Percentiles rank a stretch among this genome's conserved stretches.
Evolutionary conservation across 345 rosid genomes (phyloP).

Genomic region (Syzygium oleosum): DNA sequence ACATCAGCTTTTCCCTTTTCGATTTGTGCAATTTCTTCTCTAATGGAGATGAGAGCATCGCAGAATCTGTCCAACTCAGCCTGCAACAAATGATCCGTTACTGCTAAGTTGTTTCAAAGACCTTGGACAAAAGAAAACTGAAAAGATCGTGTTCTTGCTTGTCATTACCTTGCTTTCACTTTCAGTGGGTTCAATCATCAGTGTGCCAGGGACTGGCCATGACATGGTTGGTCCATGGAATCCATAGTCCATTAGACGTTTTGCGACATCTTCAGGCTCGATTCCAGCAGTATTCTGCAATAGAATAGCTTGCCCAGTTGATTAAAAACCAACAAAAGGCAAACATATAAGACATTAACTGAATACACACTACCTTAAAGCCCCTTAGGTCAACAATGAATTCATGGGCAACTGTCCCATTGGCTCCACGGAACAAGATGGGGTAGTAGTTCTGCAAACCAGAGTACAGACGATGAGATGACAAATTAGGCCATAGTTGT

Average conservation of each 20-base stretch:
- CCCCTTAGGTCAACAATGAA: conserved; percentile 89
- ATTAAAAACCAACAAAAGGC: background rate
- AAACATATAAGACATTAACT: conserved; percentile 1
- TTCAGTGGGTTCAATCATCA: conserved; percentile 98
- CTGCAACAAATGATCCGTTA: conserved; percentile 29
- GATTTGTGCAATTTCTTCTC: conserved; percentile 89
- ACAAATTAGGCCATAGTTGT: background rate
- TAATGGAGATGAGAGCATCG: conserved; percentile 90
- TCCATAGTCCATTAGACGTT: conserved; percentile 93
- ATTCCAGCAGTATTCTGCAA: conserved; percentile 78
- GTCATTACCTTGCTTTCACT: conserved; percentile 95
- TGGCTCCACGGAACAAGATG: conserved; percentile 88
- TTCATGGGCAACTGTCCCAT: conserved; percentile 94
- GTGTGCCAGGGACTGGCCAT: conserved; percentile 99
- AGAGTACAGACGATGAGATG: background rate
- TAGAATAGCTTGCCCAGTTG: background rate
- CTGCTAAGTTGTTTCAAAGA: background rate
- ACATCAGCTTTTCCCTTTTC: conserved; percentile 92
- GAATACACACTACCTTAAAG: conserved; percentile 57
- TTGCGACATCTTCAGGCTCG: conserved; percentile 98
- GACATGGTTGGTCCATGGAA: conserved; percentile 99
- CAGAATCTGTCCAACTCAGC: conserved; percentile 96
- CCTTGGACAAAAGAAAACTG: background rate
- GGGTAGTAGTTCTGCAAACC: conserved; percentile 65
- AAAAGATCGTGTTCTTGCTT: background rate